Evolutionary conservation across 2,329 filamentous ascomycete species (phyloP), one percentile per base, ranked within the genome.

Genomic region (Coleophoma crateriformis): DNA sequence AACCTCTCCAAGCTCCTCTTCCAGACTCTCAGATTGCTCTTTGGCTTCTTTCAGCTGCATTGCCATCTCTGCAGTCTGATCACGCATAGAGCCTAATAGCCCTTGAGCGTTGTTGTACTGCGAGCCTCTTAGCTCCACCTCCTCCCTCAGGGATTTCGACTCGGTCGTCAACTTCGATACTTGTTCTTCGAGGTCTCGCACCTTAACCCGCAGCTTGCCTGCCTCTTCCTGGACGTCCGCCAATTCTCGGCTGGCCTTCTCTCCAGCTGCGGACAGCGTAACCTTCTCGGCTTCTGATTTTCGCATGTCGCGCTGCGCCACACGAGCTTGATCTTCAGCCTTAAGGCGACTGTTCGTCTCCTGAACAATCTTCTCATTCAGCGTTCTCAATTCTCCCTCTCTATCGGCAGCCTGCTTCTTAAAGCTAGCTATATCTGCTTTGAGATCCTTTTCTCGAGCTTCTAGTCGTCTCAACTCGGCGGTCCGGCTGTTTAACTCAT

Each of bases 11-110:
- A 97, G 76, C 67, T 99, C 94, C 68, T 99, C 94, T 62, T 96
- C 92, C 0, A 97, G 73, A 50, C 85, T 88, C 62, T 96, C 91
- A 37, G 85, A 87, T 57, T 90, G 85, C 45, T 85, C 82, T 53
- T 87, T 84, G 1, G 88, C 82, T 68, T 99, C 94, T 67, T 94
- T 95, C 68, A 96, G 86, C 70, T 96, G 94, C 57, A 89, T 87
- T 5, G 85, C 84, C 62, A 97, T 79, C 71, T 99, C 94, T 1
- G 87, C 81, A 0, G 86, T 87, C 71, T 97, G 90, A 60, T 96
- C 90, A 53, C 91, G 88, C 89, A 97, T 94, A 64, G 88, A 95
- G 60, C 85, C 85, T 66, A 97, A 83, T 13, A 96, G 71, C 46
- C 85, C 87, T 66, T 97, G 89, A 0, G 90, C 87, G 57, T 85